phyloP scores from a whole-genome alignment of 2,329 filamentous ascomycete genomes.

The Eutypa lata region DNA sequence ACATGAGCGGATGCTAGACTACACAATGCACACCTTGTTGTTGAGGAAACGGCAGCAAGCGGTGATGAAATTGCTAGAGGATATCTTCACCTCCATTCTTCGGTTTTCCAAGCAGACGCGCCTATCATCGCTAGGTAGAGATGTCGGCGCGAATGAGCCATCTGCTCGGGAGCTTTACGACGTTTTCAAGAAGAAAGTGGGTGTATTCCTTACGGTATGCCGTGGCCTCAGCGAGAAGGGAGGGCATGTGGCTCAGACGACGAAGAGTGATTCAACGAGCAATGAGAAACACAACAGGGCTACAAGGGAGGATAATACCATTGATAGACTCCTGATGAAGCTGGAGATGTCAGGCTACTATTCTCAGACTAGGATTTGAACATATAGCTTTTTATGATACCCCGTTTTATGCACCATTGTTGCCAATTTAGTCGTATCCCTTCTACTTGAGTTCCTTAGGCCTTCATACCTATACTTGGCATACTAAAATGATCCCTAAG shows the following conservation, averaged over 20 bases:
- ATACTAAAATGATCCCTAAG: no score
- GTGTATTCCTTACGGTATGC: constrained; percentile 72
- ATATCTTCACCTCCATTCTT: constrained; percentile 71
- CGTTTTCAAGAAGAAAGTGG: constrained; percentile 67
- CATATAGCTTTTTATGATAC: constrained; percentile 17
- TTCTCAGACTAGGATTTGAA: constrained; percentile 24
- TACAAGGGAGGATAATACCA: constrained; percentile 51
- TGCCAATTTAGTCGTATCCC: no score
- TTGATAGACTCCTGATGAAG: constrained; percentile 65
- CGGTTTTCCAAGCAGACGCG: constrained; percentile 59
- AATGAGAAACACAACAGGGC: constrained; percentile 34
- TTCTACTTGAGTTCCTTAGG: no score
- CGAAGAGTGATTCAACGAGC: constrained; percentile 23
- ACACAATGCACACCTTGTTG: constrained; percentile 70
- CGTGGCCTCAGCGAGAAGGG: constrained; percentile 64
- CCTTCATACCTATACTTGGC: no score
- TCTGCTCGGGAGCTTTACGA: constrained; percentile 51
- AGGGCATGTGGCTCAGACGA: constrained; percentile 35
- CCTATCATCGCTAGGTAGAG: constrained; percentile 35
- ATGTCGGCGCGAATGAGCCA: constrained; percentile 21
- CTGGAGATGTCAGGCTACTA: constrained; percentile 73
- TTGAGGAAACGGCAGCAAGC: constrained; percentile 73
- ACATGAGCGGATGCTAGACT: constrained; percentile 71
- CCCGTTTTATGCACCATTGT: no score
- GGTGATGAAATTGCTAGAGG: constrained; percentile 69